Conservation (phyloP, 1,284 basidiomycete genomes). For the Abortiporus biennis region DNA sequence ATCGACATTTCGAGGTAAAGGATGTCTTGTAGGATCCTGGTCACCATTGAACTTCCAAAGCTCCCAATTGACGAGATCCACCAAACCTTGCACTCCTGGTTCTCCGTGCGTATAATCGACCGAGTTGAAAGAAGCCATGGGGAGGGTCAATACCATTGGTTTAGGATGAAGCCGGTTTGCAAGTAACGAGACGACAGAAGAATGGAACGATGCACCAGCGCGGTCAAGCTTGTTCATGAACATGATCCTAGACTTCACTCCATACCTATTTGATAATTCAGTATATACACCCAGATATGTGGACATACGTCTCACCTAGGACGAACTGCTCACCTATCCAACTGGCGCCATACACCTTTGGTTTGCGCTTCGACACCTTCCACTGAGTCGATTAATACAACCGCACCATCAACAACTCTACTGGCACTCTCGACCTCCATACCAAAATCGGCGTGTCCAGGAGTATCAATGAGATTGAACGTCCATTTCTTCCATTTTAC, state of each 20-base stretch:
- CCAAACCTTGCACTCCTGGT: conserved; percentile 71
- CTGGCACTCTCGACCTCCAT: conserved; percentile 94
- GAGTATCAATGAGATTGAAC: conserved; percentile 87
- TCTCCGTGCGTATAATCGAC: conserved; percentile 62
- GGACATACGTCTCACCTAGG: conserved; percentile 14
- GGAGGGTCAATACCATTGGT: conserved; percentile 72
- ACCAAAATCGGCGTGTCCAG: conserved; percentile 90
- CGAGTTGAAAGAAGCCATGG: conserved; percentile 66
- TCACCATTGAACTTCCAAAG: conserved; percentile 64
- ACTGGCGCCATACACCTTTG: conserved; percentile 81
- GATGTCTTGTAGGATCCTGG: conserved; percentile 36
- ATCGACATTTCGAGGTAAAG: conserved; percentile 47
- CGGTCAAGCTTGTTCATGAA: conserved; percentile 90
- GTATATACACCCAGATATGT: not conserved
- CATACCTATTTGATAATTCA: conserved; percentile 53
- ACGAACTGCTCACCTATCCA: conserved; percentile 63
- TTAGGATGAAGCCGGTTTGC: conserved; percentile 69
- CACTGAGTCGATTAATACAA: conserved; percentile 84
- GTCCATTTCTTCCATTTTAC: conserved; percentile 83
- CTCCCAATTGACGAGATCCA: conserved; percentile 79
- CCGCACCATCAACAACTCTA: conserved; percentile 83
- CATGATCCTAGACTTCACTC: conserved; percentile 69
- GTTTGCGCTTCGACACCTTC: conserved; percentile 91
- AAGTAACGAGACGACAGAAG: conserved; percentile 67
- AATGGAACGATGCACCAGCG: conserved; percentile 71